Base-by-base conservation (phyloP, 2,329 filamentous ascomycete genomes). In the Penicillium polonicum region DNA sequence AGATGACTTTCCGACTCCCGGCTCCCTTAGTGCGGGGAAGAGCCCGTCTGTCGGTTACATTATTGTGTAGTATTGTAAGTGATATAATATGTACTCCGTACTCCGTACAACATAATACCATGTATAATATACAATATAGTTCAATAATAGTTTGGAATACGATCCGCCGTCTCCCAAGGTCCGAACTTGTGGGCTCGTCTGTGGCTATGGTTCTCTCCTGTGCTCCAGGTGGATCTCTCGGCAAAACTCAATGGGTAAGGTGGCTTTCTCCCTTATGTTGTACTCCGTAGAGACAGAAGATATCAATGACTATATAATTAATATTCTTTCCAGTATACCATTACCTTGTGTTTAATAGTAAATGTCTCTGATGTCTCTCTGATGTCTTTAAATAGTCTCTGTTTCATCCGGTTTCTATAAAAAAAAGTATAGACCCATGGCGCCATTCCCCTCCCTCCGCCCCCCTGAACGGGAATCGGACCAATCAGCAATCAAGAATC, bases 381-480 rank as follows among this genome's bases (percentile, higher is more conserved):
- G 3, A n/a, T 5, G n/a, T 39, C 36, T 39, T 5, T 21, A n/a
- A 39, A 19, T 23, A 23, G 33, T 17, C 15, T 21, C 17, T 9
- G 17, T 19, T 5, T 31, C 23, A 36, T 29, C 23, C 15, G 12
- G 38, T 23, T 43, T 48, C 49, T 39, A 54, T 41, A 55, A 49
- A 55, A 49, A 55, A 55, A 51, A 27, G 41, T 29, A 33, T 43
- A 29, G 39, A 45, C 25, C 48, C 52, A 52, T 57, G 52, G 46
- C 52, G 35, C 41, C 42, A 52, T 52, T 17, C 19, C 48, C 25
- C 25, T 46, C 17, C 19, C 50, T 23, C 23, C 23, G 23, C 58
- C 55, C 58, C 58, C 54, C 56, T 63, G 56, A 63, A 55, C n/a
- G 42, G 27, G 25, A 48, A 59, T 61, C 56, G 51, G 21, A 21